phyloP scores from a whole-genome alignment of 768 basidiomycete species.

The Cystobasidium onofrii region DNA sequence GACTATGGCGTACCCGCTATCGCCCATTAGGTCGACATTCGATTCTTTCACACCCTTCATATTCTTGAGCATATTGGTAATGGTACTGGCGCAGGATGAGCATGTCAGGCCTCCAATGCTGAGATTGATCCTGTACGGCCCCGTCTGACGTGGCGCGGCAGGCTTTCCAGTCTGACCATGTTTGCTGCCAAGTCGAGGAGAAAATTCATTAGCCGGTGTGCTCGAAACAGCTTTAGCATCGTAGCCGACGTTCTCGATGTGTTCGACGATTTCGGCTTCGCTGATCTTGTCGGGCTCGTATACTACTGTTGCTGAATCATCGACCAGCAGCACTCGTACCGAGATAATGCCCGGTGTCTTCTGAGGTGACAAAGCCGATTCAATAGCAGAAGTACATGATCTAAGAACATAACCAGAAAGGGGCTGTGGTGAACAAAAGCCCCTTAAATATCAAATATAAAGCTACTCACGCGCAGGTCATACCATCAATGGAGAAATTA shows the following conservation, averaged over 20 bases:
- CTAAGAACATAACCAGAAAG: too few species aligned
- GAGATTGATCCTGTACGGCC: background rate
- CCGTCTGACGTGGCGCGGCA: too few species aligned
- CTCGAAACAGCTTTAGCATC: conserved; percentile 15
- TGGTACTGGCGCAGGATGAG: conserved; percentile 13
- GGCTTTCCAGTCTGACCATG: too few species aligned
- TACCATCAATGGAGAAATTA: conserved; percentile 60
- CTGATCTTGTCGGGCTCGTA: conserved; percentile 47
- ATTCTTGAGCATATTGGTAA: conserved; percentile 12
- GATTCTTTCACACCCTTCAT: conserved; percentile 19
- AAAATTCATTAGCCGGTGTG: too few species aligned
- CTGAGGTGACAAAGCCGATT: conserved; percentile 49
- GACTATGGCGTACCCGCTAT: background rate
- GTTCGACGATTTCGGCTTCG: conserved; percentile 42
- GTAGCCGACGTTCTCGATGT: conserved; percentile 44
- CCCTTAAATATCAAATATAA: too few species aligned
- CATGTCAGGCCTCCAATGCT: conserved; percentile 34
- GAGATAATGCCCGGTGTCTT: conserved; percentile 52
- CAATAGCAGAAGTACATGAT: conserved; percentile 57
- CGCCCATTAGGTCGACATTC: conserved; percentile 13
- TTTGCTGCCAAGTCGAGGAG: too few species aligned
- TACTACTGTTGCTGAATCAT: conserved; percentile 53
- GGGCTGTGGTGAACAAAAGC: too few species aligned
- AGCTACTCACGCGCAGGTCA: conserved; percentile 57
- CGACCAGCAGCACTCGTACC: conserved; percentile 57